Percentiles rank a stretch among this genome's conserved stretches.
phyloP scores from a whole-genome alignment of 1,139 yeast species.

The Saccharomyces pastorianus region DNA sequence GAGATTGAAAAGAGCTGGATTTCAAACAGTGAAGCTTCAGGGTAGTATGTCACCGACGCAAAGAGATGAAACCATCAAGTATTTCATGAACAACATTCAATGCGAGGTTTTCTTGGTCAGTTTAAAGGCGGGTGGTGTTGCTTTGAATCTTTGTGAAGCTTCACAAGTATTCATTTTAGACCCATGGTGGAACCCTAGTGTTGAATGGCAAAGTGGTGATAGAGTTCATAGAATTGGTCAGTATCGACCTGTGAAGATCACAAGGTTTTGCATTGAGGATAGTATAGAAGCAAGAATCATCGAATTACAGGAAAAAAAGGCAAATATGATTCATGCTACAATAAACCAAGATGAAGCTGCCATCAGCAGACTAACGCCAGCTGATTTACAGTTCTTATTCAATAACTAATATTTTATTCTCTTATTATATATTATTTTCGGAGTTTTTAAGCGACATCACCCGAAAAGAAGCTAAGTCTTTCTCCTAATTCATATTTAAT shows the following conservation, averaged over 20 bases:
- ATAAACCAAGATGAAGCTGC: constrained; percentile 89
- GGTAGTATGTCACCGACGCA: constrained; percentile 97
- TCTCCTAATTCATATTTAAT: constrained; percentile 33
- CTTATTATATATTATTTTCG: not conserved
- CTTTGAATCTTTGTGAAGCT: constrained; percentile 90
- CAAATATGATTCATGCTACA: constrained; percentile 95
- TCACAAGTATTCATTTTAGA: constrained; percentile 91
- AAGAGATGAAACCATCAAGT: constrained; percentile 80
- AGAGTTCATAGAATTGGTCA: constrained; percentile 97
- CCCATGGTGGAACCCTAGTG: constrained; percentile 99
- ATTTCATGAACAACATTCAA: constrained; percentile 83
- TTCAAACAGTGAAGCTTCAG: constrained; percentile 83
- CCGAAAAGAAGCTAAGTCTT: not conserved
- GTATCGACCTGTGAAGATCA: constrained; percentile 86
- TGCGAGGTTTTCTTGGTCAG: constrained; percentile 93
- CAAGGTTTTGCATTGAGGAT: constrained; percentile 88
- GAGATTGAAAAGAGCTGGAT: constrained; percentile 90
- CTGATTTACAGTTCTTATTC: constrained; percentile 88
- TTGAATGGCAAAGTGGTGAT: constrained; percentile 97
- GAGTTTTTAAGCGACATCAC: not conserved
- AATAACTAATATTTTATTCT: constrained; percentile 41
- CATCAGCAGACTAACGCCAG: constrained; percentile 77
- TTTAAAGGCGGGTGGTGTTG: constrained; percentile 97
- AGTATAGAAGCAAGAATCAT: constrained; percentile 93
- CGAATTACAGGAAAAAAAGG: constrained; percentile 92